These are phyloP conservation scores for Colletotrichum musae DNA, from an alignment of 2,329 filamentous ascomycete species.

Conservation along the genomic window DNA sequence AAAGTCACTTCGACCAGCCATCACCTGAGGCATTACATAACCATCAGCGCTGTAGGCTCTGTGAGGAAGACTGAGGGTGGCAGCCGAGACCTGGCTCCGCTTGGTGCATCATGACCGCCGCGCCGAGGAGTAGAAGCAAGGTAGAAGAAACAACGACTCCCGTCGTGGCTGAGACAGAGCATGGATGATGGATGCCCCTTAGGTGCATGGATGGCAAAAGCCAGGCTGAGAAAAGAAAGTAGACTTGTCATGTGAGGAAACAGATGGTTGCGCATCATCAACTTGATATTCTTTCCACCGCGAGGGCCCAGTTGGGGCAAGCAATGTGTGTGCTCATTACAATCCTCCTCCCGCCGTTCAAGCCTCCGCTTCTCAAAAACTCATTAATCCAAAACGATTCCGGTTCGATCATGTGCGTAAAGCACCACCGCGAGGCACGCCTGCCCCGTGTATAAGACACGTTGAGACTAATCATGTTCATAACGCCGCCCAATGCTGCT, in stretches of 20 bases:
- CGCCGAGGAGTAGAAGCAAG: not conserved
- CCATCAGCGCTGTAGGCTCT: not conserved
- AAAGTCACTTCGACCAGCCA: slow-evolving; percentile 6
- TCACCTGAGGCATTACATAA: not conserved
- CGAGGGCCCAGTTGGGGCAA: not conserved
- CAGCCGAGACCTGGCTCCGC: slow-evolving; percentile 9
- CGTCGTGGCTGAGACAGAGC: not conserved
- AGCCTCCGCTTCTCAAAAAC: not conserved
- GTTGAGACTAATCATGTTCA: slow-evolving; percentile 10
- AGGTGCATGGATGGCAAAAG: not conserved
- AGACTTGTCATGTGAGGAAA: not conserved
- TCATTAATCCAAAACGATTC: slow-evolving; percentile 37
- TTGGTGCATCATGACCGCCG: not conserved
- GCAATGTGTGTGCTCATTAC: slow-evolving; percentile 21
- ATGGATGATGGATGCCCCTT: not conserved
- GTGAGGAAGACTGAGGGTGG: not conserved
- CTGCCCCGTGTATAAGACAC: slow-evolving; percentile 11
- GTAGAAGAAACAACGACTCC: not conserved
- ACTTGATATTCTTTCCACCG: slow-evolving; percentile 20
- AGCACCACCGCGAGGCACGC: slow-evolving; percentile 14
- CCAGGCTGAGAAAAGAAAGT: not conserved
- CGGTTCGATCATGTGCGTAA: not conserved
- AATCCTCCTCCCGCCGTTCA: slow-evolving; percentile 17
- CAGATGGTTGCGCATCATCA: slow-evolving; percentile 8
- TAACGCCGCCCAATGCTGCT: slow-evolving; percentile 42